A percentile compares a stretch with the other conserved stretches of the same genome.
phyloP scores from a whole-genome alignment of 164 flowering plant species.

The Protea cynaroides region DNA sequence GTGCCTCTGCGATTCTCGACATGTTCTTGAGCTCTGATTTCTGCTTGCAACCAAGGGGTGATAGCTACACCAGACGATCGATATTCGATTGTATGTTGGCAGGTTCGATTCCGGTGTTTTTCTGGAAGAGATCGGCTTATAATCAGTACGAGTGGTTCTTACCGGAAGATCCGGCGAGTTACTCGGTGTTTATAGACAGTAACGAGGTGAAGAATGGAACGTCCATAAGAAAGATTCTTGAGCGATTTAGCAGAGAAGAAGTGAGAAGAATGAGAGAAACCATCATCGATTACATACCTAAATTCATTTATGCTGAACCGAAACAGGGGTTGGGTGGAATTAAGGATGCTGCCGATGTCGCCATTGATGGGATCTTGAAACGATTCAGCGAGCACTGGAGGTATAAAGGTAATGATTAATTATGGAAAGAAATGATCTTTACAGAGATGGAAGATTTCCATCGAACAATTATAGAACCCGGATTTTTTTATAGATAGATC shows the following conservation, averaged over 20 bases:
- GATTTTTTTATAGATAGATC: no score
- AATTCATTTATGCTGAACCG: constrained; percentile 54
- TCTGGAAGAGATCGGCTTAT: constrained; percentile 86
- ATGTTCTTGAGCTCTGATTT: constrained; percentile 72
- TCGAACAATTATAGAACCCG: no score
- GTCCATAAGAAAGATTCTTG: constrained; percentile 46
- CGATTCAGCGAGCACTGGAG: constrained; percentile 48
- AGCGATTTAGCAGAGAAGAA: constrained; percentile 42
- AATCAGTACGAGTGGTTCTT: constrained; percentile 84
- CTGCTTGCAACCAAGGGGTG: constrained; percentile 93
- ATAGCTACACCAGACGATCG: constrained; percentile 83
- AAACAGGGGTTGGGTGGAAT: constrained; percentile 40
- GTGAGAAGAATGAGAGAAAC: constrained; percentile 65
- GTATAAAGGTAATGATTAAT: neutral
- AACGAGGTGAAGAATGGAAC: constrained; percentile 63
- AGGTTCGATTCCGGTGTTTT: constrained; percentile 91
- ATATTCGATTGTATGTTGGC: constrained; percentile 97
- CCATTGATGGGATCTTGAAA: constrained; percentile 70
- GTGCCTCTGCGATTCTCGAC: constrained; percentile 53
- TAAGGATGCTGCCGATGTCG: constrained; percentile 82
- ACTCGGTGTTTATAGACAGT: constrained; percentile 83
- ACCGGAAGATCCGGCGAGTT: constrained; percentile 63
- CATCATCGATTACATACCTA: constrained; percentile 65
- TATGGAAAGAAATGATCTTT: no score
- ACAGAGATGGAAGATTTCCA: no score